These are phyloP conservation scores for Paraleonurus japonicus DNA, from an alignment of 257 asterid genomes.

Conservation along the genomic window DNA sequence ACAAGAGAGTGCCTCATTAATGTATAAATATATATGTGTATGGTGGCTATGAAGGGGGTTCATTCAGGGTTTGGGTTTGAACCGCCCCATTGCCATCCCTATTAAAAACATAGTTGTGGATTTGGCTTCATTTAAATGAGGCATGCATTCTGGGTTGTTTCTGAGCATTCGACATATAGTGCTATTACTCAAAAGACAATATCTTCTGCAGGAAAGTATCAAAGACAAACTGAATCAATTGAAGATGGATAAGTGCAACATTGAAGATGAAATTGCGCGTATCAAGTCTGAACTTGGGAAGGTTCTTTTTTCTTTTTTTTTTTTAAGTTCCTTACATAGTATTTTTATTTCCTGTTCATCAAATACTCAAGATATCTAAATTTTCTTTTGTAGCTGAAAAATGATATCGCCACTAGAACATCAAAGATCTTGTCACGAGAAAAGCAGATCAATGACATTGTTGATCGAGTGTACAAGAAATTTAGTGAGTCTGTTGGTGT, in stretches of 20 bases:
- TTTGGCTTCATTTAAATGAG: slow-evolving; percentile 5
- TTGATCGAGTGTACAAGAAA: slow-evolving; percentile 79
- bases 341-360: slow-evolving; percentile 13
- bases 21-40: too few species aligned
- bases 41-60: neutral
- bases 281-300: slow-evolving; percentile 70
- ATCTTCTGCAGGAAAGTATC: slow-evolving; percentile 72
- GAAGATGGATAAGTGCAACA: slow-evolving; percentile 71
- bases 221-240: slow-evolving; percentile 79
- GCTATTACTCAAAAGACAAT: slow-evolving; percentile 13
- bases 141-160: slow-evolving; percentile 4
- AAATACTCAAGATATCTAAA: slow-evolving; percentile 8
- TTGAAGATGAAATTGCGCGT: slow-evolving; percentile 69
- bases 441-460: slow-evolving; percentile 74
- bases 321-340: slow-evolving; percentile 12
- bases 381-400: slow-evolving; percentile 63
- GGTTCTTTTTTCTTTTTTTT: slow-evolving; percentile 57
- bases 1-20: neutral
- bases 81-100: neutral
- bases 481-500: slow-evolving; percentile 98
- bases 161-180: slow-evolving; percentile 17
- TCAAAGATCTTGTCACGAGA: slow-evolving; percentile 56
- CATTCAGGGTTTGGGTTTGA: neutral
- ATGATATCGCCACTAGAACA: slow-evolving; percentile 48
- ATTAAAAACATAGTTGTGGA: neutral